Evolutionary conservation across 345 rosid genomes (phyloP).

Genomic region (Salix dunnii): DNA sequence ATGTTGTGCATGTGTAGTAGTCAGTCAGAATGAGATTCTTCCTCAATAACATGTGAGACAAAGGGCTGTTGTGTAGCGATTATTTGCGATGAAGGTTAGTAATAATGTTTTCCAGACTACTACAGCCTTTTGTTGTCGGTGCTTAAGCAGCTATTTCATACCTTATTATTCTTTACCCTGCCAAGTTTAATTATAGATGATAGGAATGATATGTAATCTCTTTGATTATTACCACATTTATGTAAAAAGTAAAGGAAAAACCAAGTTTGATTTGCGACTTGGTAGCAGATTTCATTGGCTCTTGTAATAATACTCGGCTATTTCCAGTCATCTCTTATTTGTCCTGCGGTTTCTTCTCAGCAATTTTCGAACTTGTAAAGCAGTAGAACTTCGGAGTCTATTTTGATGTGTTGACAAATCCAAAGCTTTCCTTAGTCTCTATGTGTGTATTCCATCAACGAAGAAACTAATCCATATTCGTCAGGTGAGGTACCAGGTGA

Average conservation of each 20-base stretch:
- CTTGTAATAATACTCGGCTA: neutral
- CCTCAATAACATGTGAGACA: constrained; percentile 32
- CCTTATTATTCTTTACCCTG: neutral
- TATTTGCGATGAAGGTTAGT: constrained; percentile 25
- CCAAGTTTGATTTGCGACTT: constrained; percentile 2
- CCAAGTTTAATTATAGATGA: constrained; percentile 14
- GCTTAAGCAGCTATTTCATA: constrained; percentile 19
- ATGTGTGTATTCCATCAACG: neutral
- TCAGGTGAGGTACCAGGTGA: neutral
- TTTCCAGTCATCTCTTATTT: neutral
- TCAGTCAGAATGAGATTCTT: constrained; percentile 48
- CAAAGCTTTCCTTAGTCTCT: neutral
- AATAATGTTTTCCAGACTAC: constrained; percentile 27
- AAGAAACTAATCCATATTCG: neutral
- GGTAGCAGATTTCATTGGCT: neutral
- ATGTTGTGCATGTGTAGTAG: constrained; percentile 51
- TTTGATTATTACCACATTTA: constrained; percentile 23
- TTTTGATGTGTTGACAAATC: neutral
- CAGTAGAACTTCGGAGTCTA: neutral
- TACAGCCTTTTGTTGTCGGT: constrained; percentile 10
- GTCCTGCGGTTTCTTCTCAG: neutral
- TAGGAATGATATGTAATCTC: constrained; percentile 28
- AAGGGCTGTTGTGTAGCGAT: constrained; percentile 19
- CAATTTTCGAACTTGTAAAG: neutral
- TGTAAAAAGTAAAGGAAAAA: constrained; percentile 6